phyloP scores from a whole-genome alignment of 768 basidiomycete species.

The Cystobasidium onofrii region DNA sequence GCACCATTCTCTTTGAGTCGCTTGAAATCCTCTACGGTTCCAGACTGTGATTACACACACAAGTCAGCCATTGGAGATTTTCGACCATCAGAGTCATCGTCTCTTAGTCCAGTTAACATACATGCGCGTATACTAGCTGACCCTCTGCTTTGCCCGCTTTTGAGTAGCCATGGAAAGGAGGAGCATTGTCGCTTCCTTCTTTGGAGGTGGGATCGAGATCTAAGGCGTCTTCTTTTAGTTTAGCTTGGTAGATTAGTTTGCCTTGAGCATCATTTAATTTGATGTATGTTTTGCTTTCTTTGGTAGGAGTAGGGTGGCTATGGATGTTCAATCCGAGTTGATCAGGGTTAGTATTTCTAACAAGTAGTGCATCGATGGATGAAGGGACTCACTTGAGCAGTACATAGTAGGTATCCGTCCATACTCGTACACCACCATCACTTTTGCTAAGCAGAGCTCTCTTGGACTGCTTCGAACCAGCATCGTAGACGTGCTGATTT shows the following conservation, averaged over 20 bases:
- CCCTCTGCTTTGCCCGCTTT: constrained; percentile 61
- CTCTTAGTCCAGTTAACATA: not conserved
- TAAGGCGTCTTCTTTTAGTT: constrained; percentile 66
- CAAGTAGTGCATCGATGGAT: not conserved
- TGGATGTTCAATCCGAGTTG: not conserved
- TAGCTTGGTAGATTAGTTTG: constrained; percentile 50
- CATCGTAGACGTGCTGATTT: constrained; percentile 57
- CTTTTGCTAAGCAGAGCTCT: constrained; percentile 47
- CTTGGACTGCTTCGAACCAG: constrained; percentile 62
- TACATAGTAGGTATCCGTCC: constrained; percentile 84
- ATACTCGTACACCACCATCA: constrained; percentile 54
- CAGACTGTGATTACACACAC: constrained; percentile 54
- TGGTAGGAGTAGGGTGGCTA: constrained; percentile 43
- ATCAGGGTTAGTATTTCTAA: not conserved
- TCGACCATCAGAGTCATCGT: no score
- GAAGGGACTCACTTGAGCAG: constrained; percentile 56
- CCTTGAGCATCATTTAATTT: constrained; percentile 59
- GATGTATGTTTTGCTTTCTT: constrained; percentile 57
- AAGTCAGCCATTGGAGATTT: no score
- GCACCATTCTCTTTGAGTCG: constrained; percentile 54
- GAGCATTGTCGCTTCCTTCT: constrained; percentile 59
- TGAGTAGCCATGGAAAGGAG: constrained; percentile 80
- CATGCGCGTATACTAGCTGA: constrained; percentile 32
- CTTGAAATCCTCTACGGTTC: constrained; percentile 64
- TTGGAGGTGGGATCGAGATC: constrained; percentile 64